Conservation (phyloP, 2,329 filamentous ascomycete genomes). For the Shiraia sp. region DNA sequence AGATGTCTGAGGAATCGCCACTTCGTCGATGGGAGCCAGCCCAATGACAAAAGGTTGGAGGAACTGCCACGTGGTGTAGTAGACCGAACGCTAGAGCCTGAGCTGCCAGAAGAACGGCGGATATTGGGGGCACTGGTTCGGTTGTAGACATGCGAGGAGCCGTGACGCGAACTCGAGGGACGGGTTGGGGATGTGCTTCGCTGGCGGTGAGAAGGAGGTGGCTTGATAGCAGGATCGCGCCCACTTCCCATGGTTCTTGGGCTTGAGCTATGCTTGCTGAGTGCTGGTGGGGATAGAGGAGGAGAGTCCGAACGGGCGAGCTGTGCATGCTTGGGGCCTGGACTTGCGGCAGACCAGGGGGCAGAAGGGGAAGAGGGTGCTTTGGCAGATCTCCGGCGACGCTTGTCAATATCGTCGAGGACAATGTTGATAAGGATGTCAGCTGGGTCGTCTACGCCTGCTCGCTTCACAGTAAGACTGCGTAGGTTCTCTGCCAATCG, state of each 20-base stretch:
- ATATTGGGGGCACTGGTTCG: constrained; percentile 69
- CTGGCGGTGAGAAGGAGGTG: constrained; percentile 50
- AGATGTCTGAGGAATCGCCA: constrained; percentile 95
- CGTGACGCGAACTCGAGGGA: constrained; percentile 74
- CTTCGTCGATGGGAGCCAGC: constrained; percentile 78
- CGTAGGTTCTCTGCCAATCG: constrained; percentile 87
- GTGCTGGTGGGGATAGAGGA: constrained; percentile 44
- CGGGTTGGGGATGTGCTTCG: constrained; percentile 82
- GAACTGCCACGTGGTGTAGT: constrained; percentile 67
- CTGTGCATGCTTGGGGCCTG: constrained; percentile 66
- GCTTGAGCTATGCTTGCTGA: constrained; percentile 53
- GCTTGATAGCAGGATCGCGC: constrained; percentile 60
- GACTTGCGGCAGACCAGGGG: constrained; percentile 67
- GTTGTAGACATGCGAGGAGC: constrained; percentile 64
- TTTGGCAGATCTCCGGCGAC: constrained; percentile 85
- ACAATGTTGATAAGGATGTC: constrained; percentile 93
- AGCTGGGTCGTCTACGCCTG: constrained; percentile 83
- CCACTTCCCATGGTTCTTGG: constrained; percentile 54
- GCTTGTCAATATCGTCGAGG: constrained; percentile 92
- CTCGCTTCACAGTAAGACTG: constrained; percentile 85
- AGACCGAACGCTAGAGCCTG: constrained; percentile 72
- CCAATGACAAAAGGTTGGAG: constrained; percentile 73
- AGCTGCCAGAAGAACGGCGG: constrained; percentile 88
- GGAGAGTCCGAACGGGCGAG: constrained; percentile 70
- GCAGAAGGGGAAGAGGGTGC: constrained; percentile 77